Conservation (phyloP, 805 yeast species). For the Cyberlindnera xishuangbannaensis region DNA sequence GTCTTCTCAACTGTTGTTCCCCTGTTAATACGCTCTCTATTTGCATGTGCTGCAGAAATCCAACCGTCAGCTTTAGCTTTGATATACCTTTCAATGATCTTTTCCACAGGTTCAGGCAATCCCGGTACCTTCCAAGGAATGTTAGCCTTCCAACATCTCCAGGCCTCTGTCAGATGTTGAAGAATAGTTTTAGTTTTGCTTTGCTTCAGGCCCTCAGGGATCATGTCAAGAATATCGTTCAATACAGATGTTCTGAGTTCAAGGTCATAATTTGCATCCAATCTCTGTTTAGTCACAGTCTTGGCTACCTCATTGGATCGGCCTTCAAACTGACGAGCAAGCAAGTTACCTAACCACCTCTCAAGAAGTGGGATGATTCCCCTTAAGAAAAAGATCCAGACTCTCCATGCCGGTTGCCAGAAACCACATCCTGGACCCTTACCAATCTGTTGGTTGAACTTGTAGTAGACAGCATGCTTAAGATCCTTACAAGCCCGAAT, state of each 20-base stretch:
- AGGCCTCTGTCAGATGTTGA: slow-evolving; percentile 95
- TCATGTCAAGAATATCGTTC: slow-evolving; percentile 95
- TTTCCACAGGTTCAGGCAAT: slow-evolving; percentile 83
- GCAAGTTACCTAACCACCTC: slow-evolving; percentile 88
- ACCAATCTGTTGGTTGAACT: slow-evolving; percentile 81
- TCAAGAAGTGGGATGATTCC: slow-evolving; percentile 90
- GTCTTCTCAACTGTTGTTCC: slow-evolving; percentile 96
- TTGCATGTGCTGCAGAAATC: slow-evolving; percentile 89
- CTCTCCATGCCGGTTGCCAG: slow-evolving; percentile 99
- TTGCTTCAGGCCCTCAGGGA: slow-evolving; percentile 89
- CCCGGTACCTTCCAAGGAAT: slow-evolving; percentile 98
- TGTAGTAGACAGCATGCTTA: slow-evolving; percentile 83
- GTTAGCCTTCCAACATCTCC: slow-evolving; percentile 99
- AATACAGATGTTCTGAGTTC: slow-evolving; percentile 91
- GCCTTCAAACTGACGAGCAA: slow-evolving; percentile 94
- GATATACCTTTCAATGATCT: slow-evolving; percentile 81
- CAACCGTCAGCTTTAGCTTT: slow-evolving; percentile 97
- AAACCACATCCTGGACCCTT: slow-evolving; percentile 99
- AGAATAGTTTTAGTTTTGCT: slow-evolving; percentile 80
- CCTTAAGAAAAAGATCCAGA: slow-evolving; percentile 87
- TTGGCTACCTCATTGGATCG: slow-evolving; percentile 90
- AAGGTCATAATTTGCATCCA: slow-evolving; percentile 90
- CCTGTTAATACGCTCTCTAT: slow-evolving; percentile 78
- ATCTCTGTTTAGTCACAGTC: slow-evolving; percentile 91
- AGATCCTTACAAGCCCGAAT: slow-evolving; percentile 92